Evolutionary conservation across 2,329 filamentous ascomycete genomes (phyloP), one percentile per base, ranked within the genome.

Genomic region (Rhynchosporium graminicola): DNA sequence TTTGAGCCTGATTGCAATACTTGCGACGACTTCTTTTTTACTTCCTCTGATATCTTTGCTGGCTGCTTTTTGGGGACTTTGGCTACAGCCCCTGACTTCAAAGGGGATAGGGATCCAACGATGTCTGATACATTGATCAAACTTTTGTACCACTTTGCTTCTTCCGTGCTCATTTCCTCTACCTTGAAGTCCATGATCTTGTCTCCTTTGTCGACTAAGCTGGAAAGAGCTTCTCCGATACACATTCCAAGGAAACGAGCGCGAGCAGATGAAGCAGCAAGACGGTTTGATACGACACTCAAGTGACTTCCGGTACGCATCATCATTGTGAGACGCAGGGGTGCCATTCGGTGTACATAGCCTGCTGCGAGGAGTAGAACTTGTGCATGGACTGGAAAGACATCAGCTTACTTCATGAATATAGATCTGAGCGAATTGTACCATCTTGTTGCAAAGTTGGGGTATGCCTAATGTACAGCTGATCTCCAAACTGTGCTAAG

Each of bases 381-480:
- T 75, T 98, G 91, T 1, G 90, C 84, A 72, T 93, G 89, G 31
- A 87, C 92, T 95, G 67, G 68, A 47, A 31, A 43, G 13, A 20
- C 56, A 57, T 59, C 10, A 61, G 54, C 36, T 57, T 36, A 55
- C n/a, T 2, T 46, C 28, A 52, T 20, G 28, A 38, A 13, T 5
- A 12, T 45, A 7, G 58, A 50, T 7, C 57, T 48, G 42, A 51
- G 67, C 72, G 1, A 29, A 54, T 15, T 76, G 69, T 77, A 90
- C 92, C 89, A 82, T 98, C 91, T 81, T 99, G 95, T 71, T 93
- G 90, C 45, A 95, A 73, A n/a, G 90, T 84, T 4, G 93, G 88
- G 0, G 89, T 85, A 75, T 98, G 92, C 62, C 86, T 90, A 69
- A 98, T 92, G 71, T 92, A 96, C 10, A 98, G 79, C 56, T 89